phyloP scores from a whole-genome alignment of 805 yeast species.

The Limtongia smithiae region DNA sequence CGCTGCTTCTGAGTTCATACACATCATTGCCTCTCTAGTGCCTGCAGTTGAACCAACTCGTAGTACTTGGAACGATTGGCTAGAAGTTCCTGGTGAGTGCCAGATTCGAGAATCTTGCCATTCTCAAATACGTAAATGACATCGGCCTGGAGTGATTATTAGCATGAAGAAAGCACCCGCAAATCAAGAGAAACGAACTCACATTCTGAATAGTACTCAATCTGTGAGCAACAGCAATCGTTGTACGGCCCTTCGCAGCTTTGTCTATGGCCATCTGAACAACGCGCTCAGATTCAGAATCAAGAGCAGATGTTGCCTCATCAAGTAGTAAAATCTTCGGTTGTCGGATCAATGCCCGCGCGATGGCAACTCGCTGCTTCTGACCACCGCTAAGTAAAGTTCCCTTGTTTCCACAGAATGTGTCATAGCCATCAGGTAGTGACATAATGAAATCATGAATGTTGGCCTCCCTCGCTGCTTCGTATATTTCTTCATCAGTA shows the following conservation, averaged over 20 bases:
- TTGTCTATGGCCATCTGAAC: constrained; percentile 58
- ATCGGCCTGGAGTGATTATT: constrained; percentile 39
- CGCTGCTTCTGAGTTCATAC: no score
- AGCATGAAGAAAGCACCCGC: background rate
- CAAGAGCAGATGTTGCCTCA: constrained; percentile 55
- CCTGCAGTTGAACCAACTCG: constrained; percentile 42
- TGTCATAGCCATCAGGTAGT: constrained; percentile 53
- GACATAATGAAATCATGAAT: constrained; percentile 48
- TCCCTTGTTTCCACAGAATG: constrained; percentile 48
- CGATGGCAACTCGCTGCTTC: constrained; percentile 61
- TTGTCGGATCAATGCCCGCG: constrained; percentile 55
- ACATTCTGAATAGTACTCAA: constrained; percentile 53
- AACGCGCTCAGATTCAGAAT: constrained; percentile 59
- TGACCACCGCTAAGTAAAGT: constrained; percentile 64
- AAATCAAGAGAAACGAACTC: background rate
- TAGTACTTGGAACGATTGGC: constrained; percentile 39
- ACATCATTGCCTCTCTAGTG: constrained; percentile 37
- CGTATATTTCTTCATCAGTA: constrained; percentile 39
- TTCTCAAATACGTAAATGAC: constrained; percentile 50
- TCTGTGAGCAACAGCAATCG: constrained; percentile 73
- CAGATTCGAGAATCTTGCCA: constrained; percentile 55
- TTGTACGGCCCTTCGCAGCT: constrained; percentile 62
- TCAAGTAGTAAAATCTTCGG: constrained; percentile 57
- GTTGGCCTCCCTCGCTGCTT: constrained; percentile 52
- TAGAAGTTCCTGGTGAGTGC: constrained; percentile 45